Base-by-base conservation (phyloP, 495 filamentous ascomycete genomes). In the Talaromyces thailandensis region DNA sequence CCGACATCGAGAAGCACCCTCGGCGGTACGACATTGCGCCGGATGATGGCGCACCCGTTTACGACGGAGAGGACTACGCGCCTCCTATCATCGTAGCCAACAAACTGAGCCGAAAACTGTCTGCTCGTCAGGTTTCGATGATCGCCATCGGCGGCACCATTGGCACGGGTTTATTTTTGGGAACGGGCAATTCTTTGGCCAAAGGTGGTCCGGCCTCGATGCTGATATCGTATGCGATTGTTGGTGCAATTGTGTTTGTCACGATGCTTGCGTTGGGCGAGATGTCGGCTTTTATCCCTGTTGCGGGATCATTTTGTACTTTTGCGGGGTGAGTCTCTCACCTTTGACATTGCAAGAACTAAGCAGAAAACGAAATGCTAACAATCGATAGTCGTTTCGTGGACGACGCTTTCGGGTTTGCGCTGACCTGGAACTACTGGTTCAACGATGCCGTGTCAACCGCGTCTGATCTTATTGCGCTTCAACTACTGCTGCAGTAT, bases 141-240 rank as follows among this genome's bases (percentile, higher is more conserved):
- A 85, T 89, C 74, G 86, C 86, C 6, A 76, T 88, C 8, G 88
- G 88, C 67, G 88, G 88, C 57, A 88, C 87, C 21, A 87, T 92
- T 66, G 89, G 88, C 14, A 92, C 88, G 4, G 88, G 87, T 56
- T 76, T 92, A 40, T 92, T 92, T 77, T 73, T 91, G 25, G 87
- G 88, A 62, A 88, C 84, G 60, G 87, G 88, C 37, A 73, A 73
- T 48, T 82, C 85, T 18, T 79, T 91, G 61, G 77, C 82, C n/a
- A 80, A 74, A 31, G 78, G 84, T 65, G 87, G 87, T 29, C 88
- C 88, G 14, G 79, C 85, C 1, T 86, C 83, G n/a, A 79, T 89
- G 63, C 76, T 93, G 55, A 77, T 92, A 48, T 84, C 85, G 25
- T 90, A 88, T 66, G 68, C 85, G 25, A 82, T 91, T 66, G 58